Conservation (phyloP, 2,329 filamentous ascomycete genomes). For the Trichoderma breve region DNA sequence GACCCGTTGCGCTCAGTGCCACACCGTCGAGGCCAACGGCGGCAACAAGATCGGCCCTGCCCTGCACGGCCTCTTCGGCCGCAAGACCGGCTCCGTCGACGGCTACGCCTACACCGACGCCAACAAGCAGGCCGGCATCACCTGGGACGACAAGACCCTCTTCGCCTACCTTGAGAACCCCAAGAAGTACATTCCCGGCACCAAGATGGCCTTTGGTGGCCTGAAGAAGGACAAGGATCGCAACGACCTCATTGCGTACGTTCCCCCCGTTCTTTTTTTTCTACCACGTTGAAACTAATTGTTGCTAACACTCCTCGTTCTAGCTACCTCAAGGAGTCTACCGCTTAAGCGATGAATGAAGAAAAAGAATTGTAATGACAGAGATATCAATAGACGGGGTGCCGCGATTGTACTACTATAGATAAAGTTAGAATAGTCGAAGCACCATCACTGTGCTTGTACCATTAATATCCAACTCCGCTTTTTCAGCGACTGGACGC, state of each 20-base stretch:
- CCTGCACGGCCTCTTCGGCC: constrained; percentile 95
- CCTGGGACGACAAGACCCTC: constrained; percentile 82
- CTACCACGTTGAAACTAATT: neutral
- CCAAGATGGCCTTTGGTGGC: constrained; percentile 99
- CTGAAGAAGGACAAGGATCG: constrained; percentile 99
- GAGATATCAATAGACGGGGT: constrained; percentile 37
- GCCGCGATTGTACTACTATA: constrained; percentile 40
- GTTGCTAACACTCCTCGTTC: constrained; percentile 28
- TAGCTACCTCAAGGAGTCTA: constrained; percentile 68
- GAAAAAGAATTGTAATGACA: constrained; percentile 35
- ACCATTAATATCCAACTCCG: constrained; percentile 35
- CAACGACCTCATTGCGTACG: constrained; percentile 97
- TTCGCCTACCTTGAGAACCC: constrained; percentile 99
- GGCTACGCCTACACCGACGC: constrained; percentile 98
- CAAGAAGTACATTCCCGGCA: constrained; percentile 99
- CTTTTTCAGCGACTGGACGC: constrained; percentile 30
- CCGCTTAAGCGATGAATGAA: constrained; percentile 52
- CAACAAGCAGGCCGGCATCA: constrained; percentile 96
- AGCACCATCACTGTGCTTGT: constrained; percentile 34
- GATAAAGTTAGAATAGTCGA: constrained; percentile 35
- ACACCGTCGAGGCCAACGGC: constrained; percentile 87
- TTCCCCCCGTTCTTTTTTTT: constrained; percentile 28
- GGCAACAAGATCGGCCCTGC: constrained; percentile 98
- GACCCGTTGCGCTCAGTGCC: constrained; percentile 97
- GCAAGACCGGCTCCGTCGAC: constrained; percentile 85